Evolutionary conservation across 78 protist genomes (phyloP), one percentile per base, ranked within the genome.

Genomic region (Speleostelium caveatum): DNA sequence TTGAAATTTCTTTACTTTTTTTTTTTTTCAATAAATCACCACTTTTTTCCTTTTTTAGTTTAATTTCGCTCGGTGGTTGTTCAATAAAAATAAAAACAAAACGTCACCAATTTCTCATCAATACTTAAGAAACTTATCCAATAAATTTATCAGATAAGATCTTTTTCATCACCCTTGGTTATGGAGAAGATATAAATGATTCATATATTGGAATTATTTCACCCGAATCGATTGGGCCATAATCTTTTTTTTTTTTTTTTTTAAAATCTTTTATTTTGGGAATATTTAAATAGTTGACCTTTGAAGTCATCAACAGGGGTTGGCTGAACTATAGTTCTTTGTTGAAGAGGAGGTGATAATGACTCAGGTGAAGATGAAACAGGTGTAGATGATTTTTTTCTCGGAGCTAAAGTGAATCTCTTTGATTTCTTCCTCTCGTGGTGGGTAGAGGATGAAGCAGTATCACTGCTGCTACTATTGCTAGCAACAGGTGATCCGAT

Each of bases 281-380:
- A 69, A 33, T 83, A 83, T 60, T 83, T 83, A 62, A 69, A 68
- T 59, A 83, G 41, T 60, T 83, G 77, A 59, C 24, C 63, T 71
- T 83, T 83, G n/a, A 83, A 83, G 32, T 67, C 73, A 17, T 83
- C 91, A 42, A 83, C 79, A 22, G 77, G 91, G 3, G 91, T 69
- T 38, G 71, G 79, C 33, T 83, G 91, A 2, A 80, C 5, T 14
- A 73, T 73, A 14, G 28, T 33, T 38, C 55, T 53, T 38, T 21
- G 56, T 10, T 32, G 49, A 2, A 24, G 10, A 1, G 78, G 78
- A 28, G 78, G 78, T 22, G 78, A 72, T 32, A n/a, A 30, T 19
- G 30, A 5, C 10, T 32, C 16, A 30, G 24, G 28, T 38, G 86
- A 66, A 7, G 91, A 63, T 19, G 62, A 55, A 8, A 58, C 12